Percentiles rank a stretch among this genome's conserved stretches.
phyloP scores from a whole-genome alignment of 495 filamentous ascomycete species.

The Cairneyella variabilis region DNA sequence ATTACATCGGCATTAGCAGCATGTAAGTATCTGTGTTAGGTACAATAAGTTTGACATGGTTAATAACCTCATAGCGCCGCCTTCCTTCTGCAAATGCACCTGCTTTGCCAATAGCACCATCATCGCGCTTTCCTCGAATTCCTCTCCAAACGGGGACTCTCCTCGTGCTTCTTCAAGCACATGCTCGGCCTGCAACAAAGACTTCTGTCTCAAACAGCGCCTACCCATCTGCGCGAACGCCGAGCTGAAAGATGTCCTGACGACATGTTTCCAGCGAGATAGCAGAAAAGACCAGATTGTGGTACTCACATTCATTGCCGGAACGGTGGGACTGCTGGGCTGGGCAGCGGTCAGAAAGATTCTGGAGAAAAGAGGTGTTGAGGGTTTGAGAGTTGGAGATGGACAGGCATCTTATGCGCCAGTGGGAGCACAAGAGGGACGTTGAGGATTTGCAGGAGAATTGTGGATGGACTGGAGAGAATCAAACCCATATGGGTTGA shows the following conservation, averaged over 20 bases:
- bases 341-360: conserved; percentile 65
- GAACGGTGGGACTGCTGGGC: conserved; percentile 74
- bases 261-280: conserved; percentile 91
- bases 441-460: background rate
- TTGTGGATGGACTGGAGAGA: no score
- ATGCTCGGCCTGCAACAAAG: conserved; percentile 86
- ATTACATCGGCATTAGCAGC: conserved; percentile 17
- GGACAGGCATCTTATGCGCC: conserved; percentile 19
- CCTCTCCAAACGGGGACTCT: conserved; percentile 21
- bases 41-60: background rate
- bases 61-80: conserved; percentile 35
- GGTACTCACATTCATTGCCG: conserved; percentile 86
- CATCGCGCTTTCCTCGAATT: conserved; percentile 56
- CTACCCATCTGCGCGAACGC: conserved; percentile 82
- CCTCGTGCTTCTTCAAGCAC: conserved; percentile 23
- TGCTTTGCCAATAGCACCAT: conserved; percentile 91
- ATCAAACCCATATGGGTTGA: no score
- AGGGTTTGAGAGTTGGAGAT: conserved; percentile 11
- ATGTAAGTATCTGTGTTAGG: conserved; percentile 12
- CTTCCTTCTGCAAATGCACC: conserved; percentile 97
- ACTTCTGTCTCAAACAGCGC: conserved; percentile 82
- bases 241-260: conserved; percentile 82
- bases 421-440: conserved; percentile 23
- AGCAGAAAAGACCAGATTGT: conserved; percentile 86
- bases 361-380: conserved; percentile 18